Percentiles rank a stretch among this genome's conserved stretches.
Conservation (phyloP, 768 basidiomycete species). For the Pholiota molesta region DNA sequence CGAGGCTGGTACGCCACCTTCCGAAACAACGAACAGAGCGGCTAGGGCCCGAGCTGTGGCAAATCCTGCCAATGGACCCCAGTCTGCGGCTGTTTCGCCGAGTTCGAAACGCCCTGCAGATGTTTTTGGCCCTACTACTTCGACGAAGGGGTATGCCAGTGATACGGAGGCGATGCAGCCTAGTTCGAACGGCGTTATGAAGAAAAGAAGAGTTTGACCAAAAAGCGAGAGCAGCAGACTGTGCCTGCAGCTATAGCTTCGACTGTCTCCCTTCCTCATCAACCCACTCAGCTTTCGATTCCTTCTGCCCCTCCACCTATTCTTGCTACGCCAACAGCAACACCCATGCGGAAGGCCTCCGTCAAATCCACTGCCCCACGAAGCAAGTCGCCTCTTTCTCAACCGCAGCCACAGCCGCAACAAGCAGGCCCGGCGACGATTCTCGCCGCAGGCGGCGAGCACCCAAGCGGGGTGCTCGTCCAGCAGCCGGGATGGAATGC, state of each 20-base stretch:
- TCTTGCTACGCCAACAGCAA: neutral
- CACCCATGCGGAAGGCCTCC: neutral
- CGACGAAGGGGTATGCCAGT: conserved; percentile 18
- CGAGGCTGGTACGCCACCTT: conserved; percentile 13
- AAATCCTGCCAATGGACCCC: neutral
- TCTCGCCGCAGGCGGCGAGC: conserved; percentile 22
- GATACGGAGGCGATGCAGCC: conserved; percentile 17
- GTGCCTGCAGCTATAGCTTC: neutral
- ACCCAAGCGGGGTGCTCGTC: conserved; percentile 25
- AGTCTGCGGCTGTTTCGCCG: neutral
- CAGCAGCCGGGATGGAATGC: conserved; percentile 26
- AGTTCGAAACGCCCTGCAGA: neutral
- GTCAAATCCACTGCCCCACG: neutral
- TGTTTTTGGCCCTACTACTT: neutral
- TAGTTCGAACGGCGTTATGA: conserved; percentile 5
- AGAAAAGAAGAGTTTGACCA: conserved; percentile 24
- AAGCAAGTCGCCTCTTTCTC: conserved; percentile 7
- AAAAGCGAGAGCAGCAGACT: conserved; percentile 11
- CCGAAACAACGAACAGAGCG: neutral
- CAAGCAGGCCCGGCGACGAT: conserved; percentile 16
- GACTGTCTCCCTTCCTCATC: neutral
- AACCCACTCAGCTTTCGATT: neutral
- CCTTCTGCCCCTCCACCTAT: neutral
- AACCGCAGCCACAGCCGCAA: neutral
- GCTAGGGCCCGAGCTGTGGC: neutral